phyloP scores from a whole-genome alignment of 2,329 filamentous ascomycete species.

The Fusarium torreyae region DNA sequence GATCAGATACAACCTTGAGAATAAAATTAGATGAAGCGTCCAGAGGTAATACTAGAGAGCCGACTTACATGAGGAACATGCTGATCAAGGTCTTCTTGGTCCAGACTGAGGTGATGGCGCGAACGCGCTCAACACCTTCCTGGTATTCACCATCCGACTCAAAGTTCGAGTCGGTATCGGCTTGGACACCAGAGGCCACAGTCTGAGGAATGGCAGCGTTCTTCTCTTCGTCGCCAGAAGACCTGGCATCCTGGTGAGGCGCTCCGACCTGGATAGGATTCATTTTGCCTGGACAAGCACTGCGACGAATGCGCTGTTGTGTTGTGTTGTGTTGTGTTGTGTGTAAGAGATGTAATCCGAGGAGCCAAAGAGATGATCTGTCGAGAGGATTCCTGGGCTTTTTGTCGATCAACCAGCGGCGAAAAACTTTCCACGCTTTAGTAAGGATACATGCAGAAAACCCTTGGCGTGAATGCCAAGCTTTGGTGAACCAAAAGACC shows the following conservation, averaged over 20 bases:
- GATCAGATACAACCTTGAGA: conserved; percentile 58
- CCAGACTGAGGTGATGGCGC: conserved; percentile 59
- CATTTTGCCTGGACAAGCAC: conserved; percentile 9
- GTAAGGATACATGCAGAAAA: not conserved
- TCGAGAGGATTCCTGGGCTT: conserved; percentile 1
- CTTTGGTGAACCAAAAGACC: not conserved
- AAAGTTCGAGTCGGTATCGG: conserved; percentile 6
- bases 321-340: not conserved
- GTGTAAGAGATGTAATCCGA: not conserved
- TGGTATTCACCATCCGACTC: conserved; percentile 46
- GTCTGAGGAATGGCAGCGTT: not conserved
- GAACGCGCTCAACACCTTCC: conserved; percentile 55
- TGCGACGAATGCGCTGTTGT: not conserved
- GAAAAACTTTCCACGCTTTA: conserved; percentile 6
- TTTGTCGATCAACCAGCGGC: conserved; percentile 9
- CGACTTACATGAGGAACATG: conserved; percentile 58
- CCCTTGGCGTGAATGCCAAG: conserved; percentile 6
- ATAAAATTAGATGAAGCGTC: not conserved
- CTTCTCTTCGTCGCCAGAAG: conserved; percentile 14
- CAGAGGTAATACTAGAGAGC: not conserved
- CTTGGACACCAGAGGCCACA: conserved; percentile 9
- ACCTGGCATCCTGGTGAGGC: conserved; percentile 7
- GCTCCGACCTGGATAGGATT: conserved; percentile 10
- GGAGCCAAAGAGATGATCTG: not conserved
- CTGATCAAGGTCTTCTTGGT: conserved; percentile 53